Conservation (phyloP, 441 rosid genomes). For the Brassica hybrid region DNA sequence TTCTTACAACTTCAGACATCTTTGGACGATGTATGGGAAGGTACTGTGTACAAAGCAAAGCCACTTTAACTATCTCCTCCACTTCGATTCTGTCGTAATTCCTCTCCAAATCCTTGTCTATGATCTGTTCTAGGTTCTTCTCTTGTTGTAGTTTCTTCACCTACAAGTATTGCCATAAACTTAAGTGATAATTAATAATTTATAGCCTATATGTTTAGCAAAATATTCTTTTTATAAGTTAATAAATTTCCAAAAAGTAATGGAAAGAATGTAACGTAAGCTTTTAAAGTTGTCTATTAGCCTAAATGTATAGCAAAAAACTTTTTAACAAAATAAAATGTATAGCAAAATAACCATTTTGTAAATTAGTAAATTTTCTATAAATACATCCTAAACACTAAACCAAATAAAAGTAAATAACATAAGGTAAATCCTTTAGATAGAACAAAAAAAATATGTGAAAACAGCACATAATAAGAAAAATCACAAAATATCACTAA, state of each 20-base stretch:
- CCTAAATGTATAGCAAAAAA: neutral
- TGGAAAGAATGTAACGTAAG: neutral
- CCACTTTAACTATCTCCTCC: conserved; percentile 88
- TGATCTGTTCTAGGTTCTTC: conserved; percentile 77
- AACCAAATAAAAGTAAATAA: too few relatives aligned
- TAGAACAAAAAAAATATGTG: too few relatives aligned
- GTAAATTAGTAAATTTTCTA: too few relatives aligned
- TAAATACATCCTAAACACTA: too few relatives aligned
- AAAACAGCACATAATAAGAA: too few relatives aligned
- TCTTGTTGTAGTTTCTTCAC: conserved; percentile 86
- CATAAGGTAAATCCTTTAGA: too few relatives aligned
- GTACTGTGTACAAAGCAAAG: conserved; percentile 82
- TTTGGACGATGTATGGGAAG: conserved; percentile 83
- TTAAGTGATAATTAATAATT: neutral
- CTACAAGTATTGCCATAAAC: conserved; percentile 43
- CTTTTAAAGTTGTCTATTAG: neutral
- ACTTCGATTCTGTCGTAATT: conserved; percentile 78
- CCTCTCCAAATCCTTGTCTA: conserved; percentile 81
- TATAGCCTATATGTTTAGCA: neutral
- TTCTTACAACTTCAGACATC: conserved; percentile 95
- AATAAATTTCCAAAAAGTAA: too few relatives aligned
- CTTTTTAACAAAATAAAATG: too few relatives aligned
- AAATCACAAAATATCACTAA: too few relatives aligned
- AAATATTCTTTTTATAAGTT: too few relatives aligned
- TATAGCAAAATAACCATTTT: too few relatives aligned